These are phyloP conservation scores for Pyricularia pennisetigena DNA, from an alignment of 2,329 filamentous ascomycete genomes.

Conservation along the genomic window DNA sequence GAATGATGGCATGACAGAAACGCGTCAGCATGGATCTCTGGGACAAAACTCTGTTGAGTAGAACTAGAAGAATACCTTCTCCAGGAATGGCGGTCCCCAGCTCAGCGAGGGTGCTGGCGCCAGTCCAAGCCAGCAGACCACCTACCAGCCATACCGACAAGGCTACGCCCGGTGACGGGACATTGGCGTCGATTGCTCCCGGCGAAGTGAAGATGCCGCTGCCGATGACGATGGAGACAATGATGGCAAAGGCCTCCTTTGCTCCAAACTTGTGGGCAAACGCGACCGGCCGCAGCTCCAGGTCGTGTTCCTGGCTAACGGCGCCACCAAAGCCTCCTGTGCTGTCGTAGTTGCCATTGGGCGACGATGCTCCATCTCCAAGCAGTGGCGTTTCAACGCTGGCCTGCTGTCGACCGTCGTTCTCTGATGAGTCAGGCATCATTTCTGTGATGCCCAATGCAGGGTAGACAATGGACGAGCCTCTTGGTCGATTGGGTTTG, in stretches of 20 bases:
- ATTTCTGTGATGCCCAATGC: not conserved
- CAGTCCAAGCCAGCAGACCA: constrained; percentile 54
- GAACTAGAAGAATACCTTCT: constrained; percentile 25
- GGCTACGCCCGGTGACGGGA: constrained; percentile 49
- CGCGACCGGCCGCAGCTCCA: not conserved
- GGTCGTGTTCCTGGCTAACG: not conserved
- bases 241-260: constrained; percentile 44
- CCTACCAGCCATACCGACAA: constrained; percentile 51
- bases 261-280: constrained; percentile 32
- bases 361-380: not conserved
- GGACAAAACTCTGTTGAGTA: not conserved
- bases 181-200: constrained; percentile 51
- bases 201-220: constrained; percentile 57
- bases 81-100: constrained; percentile 53
- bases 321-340: not conserved
- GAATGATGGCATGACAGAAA: not conserved
- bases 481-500: not conserved
- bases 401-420: not conserved
- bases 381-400: not conserved
- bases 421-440: not conserved
- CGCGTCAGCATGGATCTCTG: not conserved
- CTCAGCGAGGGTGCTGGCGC: constrained; percentile 51
- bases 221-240: constrained; percentile 55
- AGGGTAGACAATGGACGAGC: not conserved
- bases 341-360: not conserved